These are phyloP conservation scores for Hypoxylon fuscum DNA, from an alignment of 495 filamentous ascomycete genomes.

Conservation along the genomic window DNA sequence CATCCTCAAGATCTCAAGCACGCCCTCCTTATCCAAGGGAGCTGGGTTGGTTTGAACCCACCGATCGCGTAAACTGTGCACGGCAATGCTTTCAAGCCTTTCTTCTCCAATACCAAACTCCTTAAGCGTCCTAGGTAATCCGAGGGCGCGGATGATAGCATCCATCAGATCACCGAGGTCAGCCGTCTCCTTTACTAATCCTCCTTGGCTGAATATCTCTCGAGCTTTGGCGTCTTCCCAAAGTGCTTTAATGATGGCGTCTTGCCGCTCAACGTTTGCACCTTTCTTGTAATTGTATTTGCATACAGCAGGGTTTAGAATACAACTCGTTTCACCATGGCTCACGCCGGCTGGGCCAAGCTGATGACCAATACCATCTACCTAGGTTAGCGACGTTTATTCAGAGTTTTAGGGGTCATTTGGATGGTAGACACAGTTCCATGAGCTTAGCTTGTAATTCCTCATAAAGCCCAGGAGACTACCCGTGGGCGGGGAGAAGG, in stretches of 20 bases:
- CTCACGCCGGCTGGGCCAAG: slow-evolving; percentile 69
- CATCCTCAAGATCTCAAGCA: slow-evolving; percentile 41
- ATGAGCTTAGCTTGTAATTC: neutral
- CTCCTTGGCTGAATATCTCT: slow-evolving; percentile 50
- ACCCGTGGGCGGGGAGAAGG: neutral
- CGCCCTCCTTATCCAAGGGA: slow-evolving; percentile 30
- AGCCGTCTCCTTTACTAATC: slow-evolving; percentile 45
- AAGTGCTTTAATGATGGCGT: slow-evolving; percentile 54
- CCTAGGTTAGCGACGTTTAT: slow-evolving; percentile 5
- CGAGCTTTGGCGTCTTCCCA: slow-evolving; percentile 52
- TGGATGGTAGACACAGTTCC: neutral
- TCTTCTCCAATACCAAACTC: slow-evolving; percentile 65
- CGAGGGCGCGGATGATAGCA: slow-evolving; percentile 62
- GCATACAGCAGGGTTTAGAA: slow-evolving; percentile 67
- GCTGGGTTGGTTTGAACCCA: slow-evolving; percentile 47
- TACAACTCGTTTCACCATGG: slow-evolving; percentile 71
- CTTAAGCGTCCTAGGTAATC: slow-evolving; percentile 63
- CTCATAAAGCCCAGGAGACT: neutral
- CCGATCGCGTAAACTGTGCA: slow-evolving; percentile 61
- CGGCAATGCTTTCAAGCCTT: slow-evolving; percentile 60
- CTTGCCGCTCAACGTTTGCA: slow-evolving; percentile 61
- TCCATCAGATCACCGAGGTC: slow-evolving; percentile 66
- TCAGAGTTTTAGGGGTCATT: neutral
- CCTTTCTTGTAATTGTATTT: slow-evolving; percentile 62
- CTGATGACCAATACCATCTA: slow-evolving; percentile 69